Conservation (phyloP, 208 protist genomes). For the Leptomonas pyrrhocoris region DNA sequence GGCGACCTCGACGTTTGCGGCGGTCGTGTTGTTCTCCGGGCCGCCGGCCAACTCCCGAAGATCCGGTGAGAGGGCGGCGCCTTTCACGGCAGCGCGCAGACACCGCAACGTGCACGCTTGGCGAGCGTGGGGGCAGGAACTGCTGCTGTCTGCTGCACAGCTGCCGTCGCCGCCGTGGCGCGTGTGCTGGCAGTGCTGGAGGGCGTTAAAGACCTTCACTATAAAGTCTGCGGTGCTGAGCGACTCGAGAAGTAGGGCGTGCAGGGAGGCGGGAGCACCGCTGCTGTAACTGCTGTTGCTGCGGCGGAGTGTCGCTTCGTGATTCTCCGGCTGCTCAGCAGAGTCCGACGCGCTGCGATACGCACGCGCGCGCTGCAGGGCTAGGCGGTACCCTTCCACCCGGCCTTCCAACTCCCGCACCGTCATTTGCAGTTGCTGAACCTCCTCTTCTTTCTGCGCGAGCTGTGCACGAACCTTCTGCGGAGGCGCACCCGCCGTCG, state of each 20-base stretch:
- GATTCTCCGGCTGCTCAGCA: no score
- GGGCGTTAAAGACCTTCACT: slow-evolving; percentile 75
- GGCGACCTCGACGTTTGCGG: slow-evolving; percentile 36
- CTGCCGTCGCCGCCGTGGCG: slow-evolving; percentile 25
- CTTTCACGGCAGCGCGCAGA: slow-evolving; percentile 51
- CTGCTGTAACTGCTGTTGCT: background rate
- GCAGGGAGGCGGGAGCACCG: slow-evolving; percentile 23
- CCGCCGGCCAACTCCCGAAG: slow-evolving; percentile 26
- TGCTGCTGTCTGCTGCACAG: background rate
- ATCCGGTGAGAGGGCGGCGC: slow-evolving; percentile 40
- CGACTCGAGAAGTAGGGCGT: slow-evolving; percentile 51
- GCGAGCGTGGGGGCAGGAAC: slow-evolving; percentile 36
- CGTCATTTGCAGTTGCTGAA: slow-evolving; percentile 38
- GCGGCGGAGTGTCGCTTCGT: background rate
- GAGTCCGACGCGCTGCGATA: background rate
- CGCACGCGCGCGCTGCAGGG: slow-evolving; percentile 22
- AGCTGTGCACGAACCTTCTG: slow-evolving; percentile 23
- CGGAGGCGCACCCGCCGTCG: background rate
- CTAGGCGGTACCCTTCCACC: slow-evolving; percentile 58
- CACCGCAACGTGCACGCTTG: slow-evolving; percentile 52
- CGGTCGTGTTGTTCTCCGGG: slow-evolving; percentile 31
- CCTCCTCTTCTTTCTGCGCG: slow-evolving; percentile 30
- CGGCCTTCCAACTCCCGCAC: slow-evolving; percentile 46
- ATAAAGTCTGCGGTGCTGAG: slow-evolving; percentile 59
- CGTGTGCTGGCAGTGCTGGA: slow-evolving; percentile 53